Evolutionary conservation across 768 basidiomycete genomes (phyloP), one percentile per base, ranked within the genome.

Genomic region (Termitomyces sp.): DNA sequence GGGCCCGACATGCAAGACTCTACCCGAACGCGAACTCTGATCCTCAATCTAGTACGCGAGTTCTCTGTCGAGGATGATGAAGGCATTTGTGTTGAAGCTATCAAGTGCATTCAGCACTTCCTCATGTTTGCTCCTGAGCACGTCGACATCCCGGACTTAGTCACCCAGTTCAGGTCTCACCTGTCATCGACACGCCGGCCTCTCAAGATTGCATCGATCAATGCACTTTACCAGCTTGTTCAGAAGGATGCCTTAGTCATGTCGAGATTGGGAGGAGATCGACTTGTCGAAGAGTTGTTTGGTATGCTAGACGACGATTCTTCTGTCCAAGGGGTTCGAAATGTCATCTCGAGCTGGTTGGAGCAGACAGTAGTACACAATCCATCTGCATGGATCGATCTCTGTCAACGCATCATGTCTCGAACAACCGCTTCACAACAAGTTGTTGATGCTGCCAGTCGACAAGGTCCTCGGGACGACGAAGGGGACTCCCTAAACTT

Each of bases 341-440:
- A 92, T 60, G 94, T 98, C 56, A 98, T 98, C 63, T 77, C 83
- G 12, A 92, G 89, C 61, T 99, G 97, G 97, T 76, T 98, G 7
- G 84, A 89, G 60, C 97, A 99, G 69, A 98, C 97, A 0, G 95
- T 93, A 1, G 79, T 91, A 19, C 83, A 91, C 55, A 91, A 94
- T 59, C 96, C 97, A 0, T 94, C 90, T 0, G 97, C 95, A 1
- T 99, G 97, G 97, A 97, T 99, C 55, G 94, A 95, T 66, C 78
- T 98, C 1, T 98, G 96, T 64, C 96, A 98, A 69, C 78, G 94
- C 26, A 98, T 99, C 66, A 98, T 99, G 94, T 86, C 91, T 6
- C 81, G 91, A 10, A 95, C 94, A 11, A 94, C 92, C 5, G 91
- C 90, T 1, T 85, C 87, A 2, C 91, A 89, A 64, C 87, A 85